phyloP scores from a whole-genome alignment of 2,329 filamentous ascomycete species.

The Exophiala xenobiotica region DNA sequence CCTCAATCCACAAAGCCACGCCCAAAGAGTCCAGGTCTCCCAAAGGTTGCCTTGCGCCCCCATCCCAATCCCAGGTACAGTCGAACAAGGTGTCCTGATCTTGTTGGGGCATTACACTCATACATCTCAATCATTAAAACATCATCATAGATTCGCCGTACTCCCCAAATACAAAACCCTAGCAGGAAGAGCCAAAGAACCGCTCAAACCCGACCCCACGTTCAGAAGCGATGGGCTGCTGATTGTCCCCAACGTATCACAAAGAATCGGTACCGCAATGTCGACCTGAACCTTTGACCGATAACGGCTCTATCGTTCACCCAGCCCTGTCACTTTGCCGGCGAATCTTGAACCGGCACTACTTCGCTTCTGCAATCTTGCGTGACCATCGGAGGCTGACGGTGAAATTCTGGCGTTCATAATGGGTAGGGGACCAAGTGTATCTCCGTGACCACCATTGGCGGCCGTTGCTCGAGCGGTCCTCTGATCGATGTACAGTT shows the following conservation, averaged over 20 bases:
- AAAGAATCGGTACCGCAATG: constrained; percentile 13
- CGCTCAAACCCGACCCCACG: background rate
- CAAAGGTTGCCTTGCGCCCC: too few species aligned
- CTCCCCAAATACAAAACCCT: background rate
- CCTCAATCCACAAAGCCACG: too few species aligned
- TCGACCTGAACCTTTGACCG: constrained; percentile 11
- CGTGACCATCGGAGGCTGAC: constrained; percentile 48
- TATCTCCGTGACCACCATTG: constrained; percentile 54
- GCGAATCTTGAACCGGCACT: constrained; percentile 71
- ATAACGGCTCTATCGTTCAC: constrained; percentile 40
- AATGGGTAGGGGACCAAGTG: constrained; percentile 61
- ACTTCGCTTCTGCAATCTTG: constrained; percentile 72
- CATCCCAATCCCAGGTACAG: background rate
- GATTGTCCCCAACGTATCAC: constrained; percentile 13
- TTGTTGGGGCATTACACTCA: background rate
- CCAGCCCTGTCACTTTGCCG: constrained; percentile 47
- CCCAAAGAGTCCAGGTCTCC: too few species aligned
- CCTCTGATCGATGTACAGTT: constrained; percentile 81
- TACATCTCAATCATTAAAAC: constrained; percentile 1
- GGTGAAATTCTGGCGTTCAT: constrained; percentile 35
- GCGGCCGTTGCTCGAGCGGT: constrained; percentile 43
- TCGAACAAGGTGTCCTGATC: background rate
- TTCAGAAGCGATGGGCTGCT: background rate
- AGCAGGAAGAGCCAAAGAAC: background rate
- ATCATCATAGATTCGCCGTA: constrained; percentile 1